These are phyloP conservation scores for Coccomyxa subellipsoidea DNA, from an alignment of 163 green algal species.

Conservation along the genomic window DNA sequence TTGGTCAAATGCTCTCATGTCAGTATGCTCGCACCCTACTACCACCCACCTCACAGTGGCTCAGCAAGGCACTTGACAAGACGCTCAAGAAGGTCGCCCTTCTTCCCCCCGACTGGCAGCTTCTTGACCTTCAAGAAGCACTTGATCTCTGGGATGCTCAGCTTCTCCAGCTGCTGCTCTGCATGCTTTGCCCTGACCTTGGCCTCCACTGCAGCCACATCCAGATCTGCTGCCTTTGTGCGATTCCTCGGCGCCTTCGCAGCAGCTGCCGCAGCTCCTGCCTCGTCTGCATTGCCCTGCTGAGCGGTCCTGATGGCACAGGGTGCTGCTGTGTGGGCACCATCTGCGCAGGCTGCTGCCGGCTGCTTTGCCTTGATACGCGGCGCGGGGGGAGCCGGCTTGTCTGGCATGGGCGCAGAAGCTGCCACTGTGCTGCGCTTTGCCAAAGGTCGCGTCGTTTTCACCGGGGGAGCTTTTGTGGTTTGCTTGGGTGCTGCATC, in stretches of 20 bases:
- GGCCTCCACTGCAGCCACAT: slow-evolving; percentile 36
- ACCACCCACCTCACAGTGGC: too few species aligned
- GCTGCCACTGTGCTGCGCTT: not conserved
- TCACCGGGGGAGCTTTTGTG: not conserved
- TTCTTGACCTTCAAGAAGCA: slow-evolving; percentile 46
- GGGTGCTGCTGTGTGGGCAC: not conserved
- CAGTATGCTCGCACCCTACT: too few species aligned
- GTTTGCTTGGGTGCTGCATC: not conserved
- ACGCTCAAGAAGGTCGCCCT: slow-evolving; percentile 48
- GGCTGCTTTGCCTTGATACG: not conserved
- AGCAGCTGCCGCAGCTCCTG: not conserved
- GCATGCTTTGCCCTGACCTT: slow-evolving; percentile 44
- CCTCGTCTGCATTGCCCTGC: not conserved
- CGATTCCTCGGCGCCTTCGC: slow-evolving; percentile 19
- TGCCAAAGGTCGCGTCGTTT: not conserved
- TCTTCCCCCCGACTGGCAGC: slow-evolving; percentile 66
- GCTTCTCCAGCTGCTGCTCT: slow-evolving; percentile 30
- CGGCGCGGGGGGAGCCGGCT: not conserved
- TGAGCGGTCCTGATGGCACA: not conserved
- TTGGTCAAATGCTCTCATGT: too few species aligned
- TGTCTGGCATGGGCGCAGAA: not conserved
- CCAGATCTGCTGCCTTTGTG: slow-evolving; percentile 51
- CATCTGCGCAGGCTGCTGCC: not conserved
- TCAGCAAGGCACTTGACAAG: not conserved
- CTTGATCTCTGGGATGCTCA: slow-evolving; percentile 68